A percentile compares a stretch with the other conserved stretches of the same genome.
Conservation (phyloP, 352 stramenopile genomes). For the Globisporangium uncinulatum region DNA sequence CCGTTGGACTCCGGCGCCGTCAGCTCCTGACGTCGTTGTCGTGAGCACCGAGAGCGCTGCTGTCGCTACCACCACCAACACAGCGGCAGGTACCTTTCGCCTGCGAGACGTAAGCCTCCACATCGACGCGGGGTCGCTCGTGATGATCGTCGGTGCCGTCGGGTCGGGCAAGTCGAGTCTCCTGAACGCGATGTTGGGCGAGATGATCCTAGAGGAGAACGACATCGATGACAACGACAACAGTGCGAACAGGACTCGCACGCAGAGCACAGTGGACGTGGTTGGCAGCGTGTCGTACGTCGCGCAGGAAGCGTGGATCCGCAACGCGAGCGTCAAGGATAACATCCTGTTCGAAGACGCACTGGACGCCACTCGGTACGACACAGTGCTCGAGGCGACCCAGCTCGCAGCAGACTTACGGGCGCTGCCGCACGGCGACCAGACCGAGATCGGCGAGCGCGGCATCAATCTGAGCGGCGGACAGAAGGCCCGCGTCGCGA, state of each 20-base stretch:
- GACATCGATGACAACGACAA: conserved; percentile 2
- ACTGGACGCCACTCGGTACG: conserved; percentile 32
- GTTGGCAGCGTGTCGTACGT: conserved; percentile 61
- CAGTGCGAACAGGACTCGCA: too few relatives aligned
- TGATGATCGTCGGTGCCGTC: conserved; percentile 51
- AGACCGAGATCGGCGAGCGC: conserved; percentile 53
- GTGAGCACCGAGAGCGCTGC: not conserved
- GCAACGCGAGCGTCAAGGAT: conserved; percentile 83
- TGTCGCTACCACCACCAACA: not conserved
- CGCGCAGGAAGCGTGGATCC: conserved; percentile 90
- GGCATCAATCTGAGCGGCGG: conserved; percentile 58
- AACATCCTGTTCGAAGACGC: conserved; percentile 87
- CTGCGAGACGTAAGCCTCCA: conserved; percentile 43
- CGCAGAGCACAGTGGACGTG: conserved; percentile 14
- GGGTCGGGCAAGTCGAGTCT: conserved; percentile 54
- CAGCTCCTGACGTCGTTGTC: not conserved
- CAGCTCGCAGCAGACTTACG: conserved; percentile 38
- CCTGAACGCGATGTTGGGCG: conserved; percentile 39
- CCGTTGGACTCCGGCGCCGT: not conserved
- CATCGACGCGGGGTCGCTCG: conserved; percentile 43
- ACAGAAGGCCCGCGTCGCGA: conserved; percentile 67
- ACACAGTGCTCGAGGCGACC: conserved; percentile 23
- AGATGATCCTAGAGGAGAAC: conserved; percentile 24
- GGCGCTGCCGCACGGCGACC: conserved; percentile 44
- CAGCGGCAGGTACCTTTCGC: conserved; percentile 10